These are phyloP conservation scores for Lentinula sp. DNA, from an alignment of 768 basidiomycete species.

Conservation along the genomic window DNA sequence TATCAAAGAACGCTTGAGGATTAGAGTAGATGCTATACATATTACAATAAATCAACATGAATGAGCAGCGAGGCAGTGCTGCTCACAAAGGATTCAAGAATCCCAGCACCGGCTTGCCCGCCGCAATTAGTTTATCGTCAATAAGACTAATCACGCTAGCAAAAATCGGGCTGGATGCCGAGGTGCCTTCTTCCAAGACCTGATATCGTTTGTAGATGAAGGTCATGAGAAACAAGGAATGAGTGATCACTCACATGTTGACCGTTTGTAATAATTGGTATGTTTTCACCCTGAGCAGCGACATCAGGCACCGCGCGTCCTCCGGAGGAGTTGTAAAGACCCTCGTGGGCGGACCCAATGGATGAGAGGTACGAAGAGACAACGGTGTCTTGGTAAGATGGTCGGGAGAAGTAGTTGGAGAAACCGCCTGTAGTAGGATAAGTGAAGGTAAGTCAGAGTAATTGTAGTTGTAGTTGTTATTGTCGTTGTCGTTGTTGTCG, in stretches of 20 bases:
- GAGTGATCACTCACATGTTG: slow-evolving; percentile 8
- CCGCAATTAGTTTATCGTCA: slow-evolving; percentile 32
- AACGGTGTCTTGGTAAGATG: slow-evolving; percentile 18
- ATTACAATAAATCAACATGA: not conserved
- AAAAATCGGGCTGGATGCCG: slow-evolving; percentile 39
- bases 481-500: too few species aligned
- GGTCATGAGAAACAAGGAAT: slow-evolving; percentile 21
- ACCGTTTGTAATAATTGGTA: slow-evolving; percentile 9
- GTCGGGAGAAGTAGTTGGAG: slow-evolving; percentile 30
- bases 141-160: slow-evolving; percentile 37
- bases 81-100: slow-evolving; percentile 27
- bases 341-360: slow-evolving; percentile 25
- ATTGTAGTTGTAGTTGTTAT: too few species aligned
- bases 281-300: slow-evolving; percentile 29
- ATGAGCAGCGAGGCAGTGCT: too few species aligned
- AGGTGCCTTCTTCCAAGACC: slow-evolving; percentile 33
- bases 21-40: slow-evolving; percentile 22
- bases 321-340: slow-evolving; percentile 36
- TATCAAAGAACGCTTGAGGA: slow-evolving; percentile 31
- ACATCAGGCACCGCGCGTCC: slow-evolving; percentile 36
- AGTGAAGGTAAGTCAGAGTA: too few species aligned
- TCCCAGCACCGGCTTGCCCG: slow-evolving; percentile 26
- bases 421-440: slow-evolving; percentile 34
- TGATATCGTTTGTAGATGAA: not conserved
- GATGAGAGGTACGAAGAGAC: slow-evolving; percentile 17